Evolutionary conservation across 1,284 basidiomycete species (phyloP).

Genomic region (Boletus smithii): DNA sequence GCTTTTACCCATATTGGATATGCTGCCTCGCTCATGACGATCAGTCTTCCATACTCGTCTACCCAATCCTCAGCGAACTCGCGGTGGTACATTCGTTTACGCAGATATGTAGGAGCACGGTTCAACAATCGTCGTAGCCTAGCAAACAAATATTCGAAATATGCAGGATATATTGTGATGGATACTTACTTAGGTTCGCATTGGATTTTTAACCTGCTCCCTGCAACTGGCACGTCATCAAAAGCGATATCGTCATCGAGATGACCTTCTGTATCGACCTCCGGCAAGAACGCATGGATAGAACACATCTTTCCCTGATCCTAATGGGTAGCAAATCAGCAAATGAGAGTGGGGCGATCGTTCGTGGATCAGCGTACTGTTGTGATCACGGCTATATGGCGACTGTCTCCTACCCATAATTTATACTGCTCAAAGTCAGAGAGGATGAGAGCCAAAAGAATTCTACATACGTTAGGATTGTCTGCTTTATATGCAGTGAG

Average conservation of each 20-base stretch:
- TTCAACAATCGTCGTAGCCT: slow-evolving; percentile 28
- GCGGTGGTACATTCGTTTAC: slow-evolving; percentile 29
- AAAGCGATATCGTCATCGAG: slow-evolving; percentile 10
- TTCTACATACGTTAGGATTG: slow-evolving; percentile 21
- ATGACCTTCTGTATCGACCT: slow-evolving; percentile 22
- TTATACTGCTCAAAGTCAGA: slow-evolving; percentile 15
- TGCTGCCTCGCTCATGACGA: slow-evolving; percentile 48
- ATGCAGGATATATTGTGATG: not conserved
- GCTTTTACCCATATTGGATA: slow-evolving; percentile 41
- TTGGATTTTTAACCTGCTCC: slow-evolving; percentile 18
- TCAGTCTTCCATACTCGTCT: slow-evolving; percentile 37
- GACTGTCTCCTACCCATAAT: slow-evolving; percentile 27
- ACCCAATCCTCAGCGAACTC: slow-evolving; percentile 35
- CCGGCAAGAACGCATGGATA: slow-evolving; percentile 25
- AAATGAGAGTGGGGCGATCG: not conserved
- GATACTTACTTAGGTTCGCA: slow-evolving; percentile 29
- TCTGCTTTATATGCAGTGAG: slow-evolving; percentile 25
- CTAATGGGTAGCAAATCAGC: slow-evolving; percentile 18
- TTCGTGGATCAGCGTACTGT: slow-evolving; percentile 20
- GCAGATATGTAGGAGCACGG: slow-evolving; percentile 22
- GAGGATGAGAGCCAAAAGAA: not conserved
- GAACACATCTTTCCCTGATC: slow-evolving; percentile 30
- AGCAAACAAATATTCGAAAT: not conserved
- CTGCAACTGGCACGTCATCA: slow-evolving; percentile 20
- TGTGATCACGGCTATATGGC: slow-evolving; percentile 24